These are phyloP conservation scores for Phlyctochytrium planicorne DNA, from an alignment of 192 early-diverging fungal genomes.

Conservation along the genomic window DNA sequence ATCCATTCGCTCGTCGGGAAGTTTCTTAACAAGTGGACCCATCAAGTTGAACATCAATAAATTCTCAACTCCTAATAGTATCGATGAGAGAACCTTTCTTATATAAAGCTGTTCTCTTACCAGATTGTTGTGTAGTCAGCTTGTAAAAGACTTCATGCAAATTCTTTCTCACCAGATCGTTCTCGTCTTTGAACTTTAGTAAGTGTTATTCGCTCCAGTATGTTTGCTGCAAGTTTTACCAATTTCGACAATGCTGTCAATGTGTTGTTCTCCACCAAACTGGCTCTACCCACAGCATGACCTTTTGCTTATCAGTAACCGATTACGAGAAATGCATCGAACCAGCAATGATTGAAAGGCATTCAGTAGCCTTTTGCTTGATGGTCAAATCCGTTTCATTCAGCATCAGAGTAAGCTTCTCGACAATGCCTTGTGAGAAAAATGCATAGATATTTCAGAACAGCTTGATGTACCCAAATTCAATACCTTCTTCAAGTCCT, in stretches of 20 bases:
- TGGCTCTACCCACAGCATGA: constrained; percentile 47
- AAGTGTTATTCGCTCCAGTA: not conserved
- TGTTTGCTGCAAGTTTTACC: not conserved
- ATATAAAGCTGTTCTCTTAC: constrained; percentile 21
- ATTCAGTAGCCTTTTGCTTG: constrained; percentile 51
- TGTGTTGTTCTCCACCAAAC: constrained; percentile 26
- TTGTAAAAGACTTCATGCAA: constrained; percentile 38
- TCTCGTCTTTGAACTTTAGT: constrained; percentile 45
- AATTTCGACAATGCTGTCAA: constrained; percentile 21
- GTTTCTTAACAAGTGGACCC: constrained; percentile 27
- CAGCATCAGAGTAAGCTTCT: constrained; percentile 25
- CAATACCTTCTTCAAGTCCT: constrained; percentile 31
- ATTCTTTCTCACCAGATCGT: constrained; percentile 40
- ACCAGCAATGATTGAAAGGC: constrained; percentile 41
- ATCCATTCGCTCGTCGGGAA: constrained; percentile 44
- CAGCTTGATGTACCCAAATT: constrained; percentile 8
- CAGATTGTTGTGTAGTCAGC: constrained; percentile 34
- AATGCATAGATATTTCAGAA: not conserved
- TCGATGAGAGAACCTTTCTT: constrained; percentile 1
- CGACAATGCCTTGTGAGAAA: constrained; percentile 27
- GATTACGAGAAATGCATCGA: constrained; percentile 9
- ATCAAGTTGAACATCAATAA: constrained; percentile 27
- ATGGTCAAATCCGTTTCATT: constrained; percentile 38
- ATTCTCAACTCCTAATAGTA: constrained; percentile 22
- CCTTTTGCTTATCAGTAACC: constrained; percentile 18